A percentile compares a stretch with the other conserved stretches of the same genome.
Evolutionary conservation across 768 basidiomycete species (phyloP).

Genomic region (Tephrocybe sp.): DNA sequence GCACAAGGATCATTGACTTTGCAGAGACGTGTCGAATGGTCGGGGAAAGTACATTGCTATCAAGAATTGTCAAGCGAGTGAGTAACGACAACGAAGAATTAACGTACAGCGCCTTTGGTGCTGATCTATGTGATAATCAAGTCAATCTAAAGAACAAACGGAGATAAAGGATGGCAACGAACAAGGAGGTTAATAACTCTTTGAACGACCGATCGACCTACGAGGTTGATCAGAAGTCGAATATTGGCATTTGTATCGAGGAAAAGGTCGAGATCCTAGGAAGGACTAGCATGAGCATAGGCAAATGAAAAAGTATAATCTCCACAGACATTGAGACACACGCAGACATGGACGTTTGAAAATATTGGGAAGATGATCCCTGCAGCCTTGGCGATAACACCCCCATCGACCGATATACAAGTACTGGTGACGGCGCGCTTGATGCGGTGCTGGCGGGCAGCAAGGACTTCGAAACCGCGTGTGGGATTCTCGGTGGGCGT

Average conservation of each 20-base stretch:
- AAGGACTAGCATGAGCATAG: background rate
- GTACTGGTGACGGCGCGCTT: slow-evolving; percentile 1
- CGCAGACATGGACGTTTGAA: background rate
- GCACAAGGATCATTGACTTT: slow-evolving; percentile 7
- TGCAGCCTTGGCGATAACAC: background rate
- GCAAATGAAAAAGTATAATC: background rate
- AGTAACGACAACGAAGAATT: background rate
- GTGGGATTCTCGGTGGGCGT: background rate
- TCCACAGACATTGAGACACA: background rate
- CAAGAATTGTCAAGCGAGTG: background rate
- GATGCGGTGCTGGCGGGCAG: slow-evolving; percentile 4
- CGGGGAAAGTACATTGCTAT: slow-evolving; percentile 10
- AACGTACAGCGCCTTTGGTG: background rate
- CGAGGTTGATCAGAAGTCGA: background rate
- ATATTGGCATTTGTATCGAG: slow-evolving; percentile 5
- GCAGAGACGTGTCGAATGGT: slow-evolving; percentile 7
- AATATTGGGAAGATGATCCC: background rate
- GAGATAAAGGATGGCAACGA: background rate
- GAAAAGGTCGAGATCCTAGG: slow-evolving; percentile 5
- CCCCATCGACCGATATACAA: slow-evolving; percentile 2
- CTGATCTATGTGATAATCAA: background rate
- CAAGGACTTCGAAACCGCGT: background rate
- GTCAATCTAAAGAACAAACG: background rate
- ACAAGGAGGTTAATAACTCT: background rate
- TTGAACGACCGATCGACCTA: background rate